A percentile compares a stretch with the other conserved stretches of the same genome.
These are phyloP conservation scores for Serpula lacrymans DNA, from an alignment of 768 basidiomycete species.

Conservation along the genomic window DNA sequence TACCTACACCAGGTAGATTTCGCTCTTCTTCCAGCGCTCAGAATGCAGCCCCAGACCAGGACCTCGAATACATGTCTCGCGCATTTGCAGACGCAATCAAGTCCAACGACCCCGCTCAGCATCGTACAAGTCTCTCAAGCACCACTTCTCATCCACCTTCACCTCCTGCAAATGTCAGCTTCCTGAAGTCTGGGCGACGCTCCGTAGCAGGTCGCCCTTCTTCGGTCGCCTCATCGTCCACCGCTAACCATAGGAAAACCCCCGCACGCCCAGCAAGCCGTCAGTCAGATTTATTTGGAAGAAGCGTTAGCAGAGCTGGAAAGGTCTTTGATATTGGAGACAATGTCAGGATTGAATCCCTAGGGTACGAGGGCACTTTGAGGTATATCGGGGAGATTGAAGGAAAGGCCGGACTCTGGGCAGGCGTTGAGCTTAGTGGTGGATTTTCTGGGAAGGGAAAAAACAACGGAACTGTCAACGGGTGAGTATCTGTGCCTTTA, in stretches of 20 bases:
- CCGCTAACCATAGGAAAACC: conserved; percentile 45
- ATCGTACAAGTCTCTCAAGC: conserved; percentile 44
- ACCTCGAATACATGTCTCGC: conserved; percentile 59
- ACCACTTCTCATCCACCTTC: conserved; percentile 38
- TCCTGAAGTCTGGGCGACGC: conserved; percentile 39
- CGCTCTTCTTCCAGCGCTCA: conserved; percentile 60
- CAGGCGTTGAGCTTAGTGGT: conserved; percentile 85
- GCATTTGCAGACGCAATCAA: conserved; percentile 80
- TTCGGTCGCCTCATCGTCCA: conserved; percentile 59
- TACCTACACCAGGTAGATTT: conserved; percentile 70
- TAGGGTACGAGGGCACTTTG: conserved; percentile 84
- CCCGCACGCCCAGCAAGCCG: conserved; percentile 64
- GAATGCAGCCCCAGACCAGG: conserved; percentile 28
- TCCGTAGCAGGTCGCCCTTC: conserved; percentile 55
- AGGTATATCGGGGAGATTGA: conserved; percentile 82
- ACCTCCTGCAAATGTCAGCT: conserved; percentile 40
- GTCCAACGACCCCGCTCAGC: conserved; percentile 75
- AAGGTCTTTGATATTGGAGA: conserved; percentile 69
- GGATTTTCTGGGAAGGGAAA: conserved; percentile 91
- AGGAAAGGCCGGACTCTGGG: conserved; percentile 89
- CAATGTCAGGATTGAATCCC: conserved; percentile 79
- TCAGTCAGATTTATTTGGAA: conserved; percentile 55
- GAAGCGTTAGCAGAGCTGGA: conserved; percentile 43
- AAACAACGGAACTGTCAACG: conserved; percentile 87
- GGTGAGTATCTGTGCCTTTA: conserved; percentile 50